phyloP scores from a whole-genome alignment of 163 green algal species.

The Picocystis sp. region DNA sequence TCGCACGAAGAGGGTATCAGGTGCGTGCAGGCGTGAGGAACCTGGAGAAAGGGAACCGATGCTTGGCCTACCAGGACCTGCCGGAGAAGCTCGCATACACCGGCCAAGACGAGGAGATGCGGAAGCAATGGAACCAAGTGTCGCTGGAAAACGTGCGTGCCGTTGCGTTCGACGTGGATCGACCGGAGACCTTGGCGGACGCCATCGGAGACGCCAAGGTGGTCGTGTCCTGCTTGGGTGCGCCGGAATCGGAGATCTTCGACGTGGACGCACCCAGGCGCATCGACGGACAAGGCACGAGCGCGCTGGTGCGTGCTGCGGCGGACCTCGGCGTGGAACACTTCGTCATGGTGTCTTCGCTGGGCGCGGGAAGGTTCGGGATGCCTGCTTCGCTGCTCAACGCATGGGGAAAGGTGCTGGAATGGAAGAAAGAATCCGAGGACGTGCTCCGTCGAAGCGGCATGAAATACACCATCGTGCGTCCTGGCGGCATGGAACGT shows the following conservation, averaged over 20 bases:
- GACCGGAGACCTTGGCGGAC: too few relatives aligned
- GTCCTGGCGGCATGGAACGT: constrained; percentile 71
- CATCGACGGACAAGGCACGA: constrained; percentile 34
- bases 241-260: constrained; percentile 39
- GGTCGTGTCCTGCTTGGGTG: constrained; percentile 61
- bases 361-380: constrained; percentile 59
- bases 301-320: constrained; percentile 27
- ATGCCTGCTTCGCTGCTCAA: constrained; percentile 70
- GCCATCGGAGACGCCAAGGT: too few relatives aligned
- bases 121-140: too few relatives aligned
- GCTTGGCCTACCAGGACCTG: background rate
- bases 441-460: constrained; percentile 59
- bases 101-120: too few relatives aligned
- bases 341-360: constrained; percentile 50
- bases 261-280: constrained; percentile 22
- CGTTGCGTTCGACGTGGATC: too few relatives aligned
- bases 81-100: too few relatives aligned
- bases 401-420: constrained; percentile 72
- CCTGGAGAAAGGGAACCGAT: background rate
- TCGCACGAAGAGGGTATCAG: background rate
- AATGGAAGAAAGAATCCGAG: constrained; percentile 64
- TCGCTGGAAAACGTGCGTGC: too few relatives aligned
- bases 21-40: constrained; percentile 3
- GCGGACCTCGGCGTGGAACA: constrained; percentile 30
- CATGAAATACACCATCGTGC: constrained; percentile 56